These are phyloP conservation scores for Mortierella claussenii DNA, from an alignment of 192 early-diverging fungal genomes.

Conservation along the genomic window DNA sequence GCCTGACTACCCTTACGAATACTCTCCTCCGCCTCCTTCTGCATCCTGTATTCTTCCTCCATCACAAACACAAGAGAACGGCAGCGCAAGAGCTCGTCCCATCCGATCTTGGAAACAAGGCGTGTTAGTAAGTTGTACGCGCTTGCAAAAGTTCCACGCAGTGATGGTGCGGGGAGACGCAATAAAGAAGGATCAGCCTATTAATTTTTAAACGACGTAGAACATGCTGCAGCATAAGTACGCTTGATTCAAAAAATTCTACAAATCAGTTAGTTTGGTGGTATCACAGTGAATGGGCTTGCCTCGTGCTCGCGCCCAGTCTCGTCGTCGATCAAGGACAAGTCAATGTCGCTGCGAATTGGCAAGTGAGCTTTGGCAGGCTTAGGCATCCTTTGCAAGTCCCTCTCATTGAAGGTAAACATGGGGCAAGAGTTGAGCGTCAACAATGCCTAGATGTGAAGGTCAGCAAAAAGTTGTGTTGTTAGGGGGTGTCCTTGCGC, in stretches of 20 bases:
- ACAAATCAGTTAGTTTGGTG: too few relatives aligned
- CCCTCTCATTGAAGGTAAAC: conserved; percentile 92
- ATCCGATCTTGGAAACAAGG: conserved; percentile 87
- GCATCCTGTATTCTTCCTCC: conserved; percentile 95
- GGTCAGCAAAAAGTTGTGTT: too few relatives aligned
- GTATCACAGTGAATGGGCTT: too few relatives aligned
- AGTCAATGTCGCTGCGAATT: conserved; percentile 81
- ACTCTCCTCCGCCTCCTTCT: conserved; percentile 80
- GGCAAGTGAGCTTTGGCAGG: conserved; percentile 91
- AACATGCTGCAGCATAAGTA: too few relatives aligned
- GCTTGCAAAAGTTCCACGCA: conserved; percentile 93
- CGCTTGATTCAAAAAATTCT: too few relatives aligned
- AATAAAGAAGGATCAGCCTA: conserved; percentile 74
- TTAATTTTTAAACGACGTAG: too few relatives aligned
- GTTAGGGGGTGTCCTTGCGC: too few relatives aligned
- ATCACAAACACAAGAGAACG: conserved; percentile 96
- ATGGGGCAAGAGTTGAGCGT: conserved; percentile 99
- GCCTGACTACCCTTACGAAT: conserved; percentile 53
- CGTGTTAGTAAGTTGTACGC: conserved; percentile 88
- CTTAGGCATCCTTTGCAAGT: conserved; percentile 91
- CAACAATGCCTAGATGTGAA: conserved; percentile 77
- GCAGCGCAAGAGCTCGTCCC: conserved; percentile 93
- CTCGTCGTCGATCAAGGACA: conserved; percentile 70
- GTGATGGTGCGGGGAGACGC: conserved; percentile 86
- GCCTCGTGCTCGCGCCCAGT: conserved; percentile 64